A percentile compares a stretch with the other conserved stretches of the same genome.
These are phyloP conservation scores for Monosporozyma siamensis DNA, from an alignment of 805 yeast genomes.

Conservation along the genomic window DNA sequence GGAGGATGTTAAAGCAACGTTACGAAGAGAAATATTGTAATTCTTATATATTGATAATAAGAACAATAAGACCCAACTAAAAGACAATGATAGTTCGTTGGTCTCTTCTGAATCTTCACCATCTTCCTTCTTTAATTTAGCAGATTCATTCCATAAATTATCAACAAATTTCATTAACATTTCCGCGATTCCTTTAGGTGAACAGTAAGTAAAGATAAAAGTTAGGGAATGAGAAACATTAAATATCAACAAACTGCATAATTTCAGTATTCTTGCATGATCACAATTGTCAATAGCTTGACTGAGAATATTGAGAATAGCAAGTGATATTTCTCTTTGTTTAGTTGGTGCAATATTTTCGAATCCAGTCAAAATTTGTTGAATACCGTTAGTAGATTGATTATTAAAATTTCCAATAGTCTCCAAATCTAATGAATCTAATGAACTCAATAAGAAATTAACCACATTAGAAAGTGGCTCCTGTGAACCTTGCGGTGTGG, in stretches of 20 bases:
- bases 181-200: constrained; percentile 36
- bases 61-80: constrained; percentile 51
- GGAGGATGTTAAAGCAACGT: constrained; percentile 19
- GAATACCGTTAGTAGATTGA: constrained; percentile 37
- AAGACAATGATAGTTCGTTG: constrained; percentile 57
- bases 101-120: constrained; percentile 23
- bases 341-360: constrained; percentile 37
- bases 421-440: constrained; percentile 24
- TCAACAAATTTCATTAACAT: constrained; percentile 48
- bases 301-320: constrained; percentile 27
- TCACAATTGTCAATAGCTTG: constrained; percentile 36
- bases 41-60: constrained; percentile 34
- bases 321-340: constrained; percentile 37
- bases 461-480: constrained; percentile 28
- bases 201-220: constrained; percentile 36
- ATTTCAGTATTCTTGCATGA: constrained; percentile 37
- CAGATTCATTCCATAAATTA: constrained; percentile 25
- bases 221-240: constrained; percentile 34
- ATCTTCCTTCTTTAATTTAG: constrained; percentile 9
- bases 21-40: constrained; percentile 29
- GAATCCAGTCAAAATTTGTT: constrained; percentile 41
- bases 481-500: constrained; percentile 26
- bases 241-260: constrained; percentile 43
- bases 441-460: constrained; percentile 18
- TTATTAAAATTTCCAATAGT: constrained; percentile 29